Evolutionary conservation across 1,284 basidiomycete genomes (phyloP).

Genomic region (Cronartium quercuum): DNA sequence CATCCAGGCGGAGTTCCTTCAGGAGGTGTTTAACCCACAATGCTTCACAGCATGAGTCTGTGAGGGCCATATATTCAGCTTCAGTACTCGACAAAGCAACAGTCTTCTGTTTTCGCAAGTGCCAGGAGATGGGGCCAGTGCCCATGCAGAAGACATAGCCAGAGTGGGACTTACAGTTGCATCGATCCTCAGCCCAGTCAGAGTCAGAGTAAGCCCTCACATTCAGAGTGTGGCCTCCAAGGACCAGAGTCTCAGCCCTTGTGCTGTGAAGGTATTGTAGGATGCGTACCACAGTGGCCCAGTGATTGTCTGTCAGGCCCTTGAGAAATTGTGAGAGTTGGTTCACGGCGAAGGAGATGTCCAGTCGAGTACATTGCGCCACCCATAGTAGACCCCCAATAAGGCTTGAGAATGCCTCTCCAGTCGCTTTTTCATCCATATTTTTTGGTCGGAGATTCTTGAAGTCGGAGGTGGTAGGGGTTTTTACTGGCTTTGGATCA

Average conservation of each 20-base stretch:
- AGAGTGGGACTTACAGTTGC: not conserved
- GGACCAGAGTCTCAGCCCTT: not conserved
- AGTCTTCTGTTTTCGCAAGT: not conserved
- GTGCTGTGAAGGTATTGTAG: not conserved
- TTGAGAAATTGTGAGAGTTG: not conserved
- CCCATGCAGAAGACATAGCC: not conserved
- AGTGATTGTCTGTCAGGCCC: not conserved
- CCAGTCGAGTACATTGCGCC: constrained; percentile 1
- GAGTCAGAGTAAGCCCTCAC: not conserved
- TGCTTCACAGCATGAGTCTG: constrained; percentile 3
- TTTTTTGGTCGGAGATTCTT: not conserved
- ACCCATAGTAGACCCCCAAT: not conserved
- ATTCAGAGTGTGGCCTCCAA: not conserved
- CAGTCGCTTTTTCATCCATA: not conserved
- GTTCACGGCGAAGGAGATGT: constrained; percentile 1
- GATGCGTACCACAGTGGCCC: not conserved
- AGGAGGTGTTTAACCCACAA: not conserved
- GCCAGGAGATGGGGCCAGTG: not conserved
- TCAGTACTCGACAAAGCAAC: not conserved
- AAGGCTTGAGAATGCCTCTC: not conserved
- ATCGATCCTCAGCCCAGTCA: not conserved
- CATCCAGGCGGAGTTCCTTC: not conserved
- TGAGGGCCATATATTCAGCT: too few species aligned
- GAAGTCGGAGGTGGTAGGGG: not conserved
- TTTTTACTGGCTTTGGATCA: not conserved